Conservation (phyloP, 495 filamentous ascomycete species). For the Neurospora africana region DNA sequence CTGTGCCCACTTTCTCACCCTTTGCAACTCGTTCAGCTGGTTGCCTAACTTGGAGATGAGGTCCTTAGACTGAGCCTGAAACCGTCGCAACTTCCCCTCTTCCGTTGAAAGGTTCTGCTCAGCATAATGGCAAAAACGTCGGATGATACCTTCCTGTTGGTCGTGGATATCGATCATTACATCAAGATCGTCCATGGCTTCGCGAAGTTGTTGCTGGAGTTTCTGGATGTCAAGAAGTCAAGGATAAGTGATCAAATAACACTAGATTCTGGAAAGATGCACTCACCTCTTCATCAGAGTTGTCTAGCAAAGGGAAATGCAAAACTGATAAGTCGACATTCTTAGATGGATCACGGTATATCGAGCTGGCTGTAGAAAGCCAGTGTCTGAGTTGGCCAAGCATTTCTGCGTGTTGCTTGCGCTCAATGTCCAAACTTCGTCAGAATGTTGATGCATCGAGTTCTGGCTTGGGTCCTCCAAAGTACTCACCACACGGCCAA, state of each 20-base stretch:
- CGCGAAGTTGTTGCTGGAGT: slow-evolving; percentile 54
- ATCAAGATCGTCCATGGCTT: slow-evolving; percentile 62
- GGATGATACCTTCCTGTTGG: slow-evolving; percentile 46
- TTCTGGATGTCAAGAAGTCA: slow-evolving; percentile 31
- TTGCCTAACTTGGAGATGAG: slow-evolving; percentile 2
- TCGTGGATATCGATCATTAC: slow-evolving; percentile 54
- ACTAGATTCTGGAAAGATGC: too few species aligned
- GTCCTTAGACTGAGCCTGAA: slow-evolving; percentile 19
- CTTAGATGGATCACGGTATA: slow-evolving; percentile 18
- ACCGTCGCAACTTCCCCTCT: slow-evolving; percentile 10
- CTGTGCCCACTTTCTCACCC: slow-evolving; percentile 14
- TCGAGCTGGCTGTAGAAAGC: slow-evolving; percentile 17
- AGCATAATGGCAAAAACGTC: slow-evolving; percentile 48
- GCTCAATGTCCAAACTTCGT: slow-evolving; percentile 5
- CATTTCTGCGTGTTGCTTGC: slow-evolving; percentile 22
- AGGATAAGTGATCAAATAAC: too few species aligned
- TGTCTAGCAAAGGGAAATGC: slow-evolving; percentile 49
- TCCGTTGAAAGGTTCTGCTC: slow-evolving; percentile 10
- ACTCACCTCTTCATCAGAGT: not conserved
- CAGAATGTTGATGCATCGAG: not conserved
- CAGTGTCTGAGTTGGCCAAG: slow-evolving; percentile 27
- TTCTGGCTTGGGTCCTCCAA: too few species aligned
- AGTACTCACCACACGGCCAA: slow-evolving; percentile 22
- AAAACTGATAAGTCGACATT: slow-evolving; percentile 16
- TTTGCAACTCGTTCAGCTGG: slow-evolving; percentile 19